Conservation (phyloP, 1,284 basidiomycete species). For the Austropuccinia psidii region DNA sequence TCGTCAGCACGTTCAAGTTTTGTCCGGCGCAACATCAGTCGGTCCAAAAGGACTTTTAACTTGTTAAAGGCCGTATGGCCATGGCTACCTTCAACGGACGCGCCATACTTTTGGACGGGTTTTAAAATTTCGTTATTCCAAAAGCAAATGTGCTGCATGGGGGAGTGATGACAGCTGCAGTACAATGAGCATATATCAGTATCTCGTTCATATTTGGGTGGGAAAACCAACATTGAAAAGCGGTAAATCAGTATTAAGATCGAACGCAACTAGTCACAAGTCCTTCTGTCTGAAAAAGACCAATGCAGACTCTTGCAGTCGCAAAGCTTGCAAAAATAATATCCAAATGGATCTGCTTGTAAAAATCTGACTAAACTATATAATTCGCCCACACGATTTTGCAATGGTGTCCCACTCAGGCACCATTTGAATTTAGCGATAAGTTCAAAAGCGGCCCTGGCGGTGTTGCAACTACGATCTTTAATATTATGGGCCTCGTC, state of each 20-base stretch:
- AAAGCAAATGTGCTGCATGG: conserved; percentile 76
- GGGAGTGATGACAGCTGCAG: conserved; percentile 56
- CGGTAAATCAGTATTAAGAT: background rate
- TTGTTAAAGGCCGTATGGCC: conserved; percentile 34
- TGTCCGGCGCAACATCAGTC: conserved; percentile 78
- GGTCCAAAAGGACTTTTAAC: conserved; percentile 55
- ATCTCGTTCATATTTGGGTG: background rate
- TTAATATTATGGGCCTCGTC: conserved; percentile 93
- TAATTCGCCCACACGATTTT: conserved; percentile 76
- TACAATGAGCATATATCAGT: background rate
- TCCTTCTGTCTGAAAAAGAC: conserved; percentile 72
- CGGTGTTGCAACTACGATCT: conserved; percentile 87
- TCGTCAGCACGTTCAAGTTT: conserved; percentile 93
- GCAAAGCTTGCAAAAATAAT: conserved; percentile 46
- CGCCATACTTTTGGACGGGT: conserved; percentile 72
- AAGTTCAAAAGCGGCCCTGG: conserved; percentile 88
- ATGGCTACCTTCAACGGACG: conserved; percentile 40
- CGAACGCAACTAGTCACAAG: conserved; percentile 64
- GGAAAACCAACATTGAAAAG: background rate
- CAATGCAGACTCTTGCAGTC: conserved; percentile 84
- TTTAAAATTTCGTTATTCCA: conserved; percentile 92
- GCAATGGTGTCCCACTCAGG: conserved; percentile 87
- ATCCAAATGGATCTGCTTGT: conserved; percentile 35
- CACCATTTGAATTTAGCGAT: conserved; percentile 82
- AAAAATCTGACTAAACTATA: conserved; percentile 69